phyloP scores from a whole-genome alignment of 345 rosid species.

The Linum tenue region DNA sequence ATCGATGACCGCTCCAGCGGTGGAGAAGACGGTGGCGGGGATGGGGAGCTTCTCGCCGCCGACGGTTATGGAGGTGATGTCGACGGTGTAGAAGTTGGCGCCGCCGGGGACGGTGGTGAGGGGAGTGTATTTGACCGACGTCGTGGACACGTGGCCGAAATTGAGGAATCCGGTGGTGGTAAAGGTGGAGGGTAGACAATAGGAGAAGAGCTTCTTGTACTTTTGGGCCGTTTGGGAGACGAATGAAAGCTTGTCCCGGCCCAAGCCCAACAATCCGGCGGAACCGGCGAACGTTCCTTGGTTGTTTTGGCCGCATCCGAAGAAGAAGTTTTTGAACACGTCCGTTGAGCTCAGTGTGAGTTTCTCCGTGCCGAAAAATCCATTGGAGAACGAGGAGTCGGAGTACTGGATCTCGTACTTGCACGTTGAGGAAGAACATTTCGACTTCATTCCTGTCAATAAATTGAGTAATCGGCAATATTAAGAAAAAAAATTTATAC shows the following conservation, averaged over 20 bases:
- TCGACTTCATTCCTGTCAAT: conserved; percentile 12
- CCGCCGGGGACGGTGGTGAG: background rate
- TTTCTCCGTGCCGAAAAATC: conserved; percentile 12
- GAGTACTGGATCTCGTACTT: conserved; percentile 13
- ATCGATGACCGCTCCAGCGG: background rate
- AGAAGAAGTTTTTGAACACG: conserved; percentile 11
- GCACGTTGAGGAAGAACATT: conserved; percentile 5
- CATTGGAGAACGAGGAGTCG: conserved; percentile 9
- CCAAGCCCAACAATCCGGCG: conserved; percentile 14
- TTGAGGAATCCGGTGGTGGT: conserved; percentile 27
- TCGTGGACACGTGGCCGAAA: conserved; percentile 6
- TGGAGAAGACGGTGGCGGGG: background rate
- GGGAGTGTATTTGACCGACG: conserved; percentile 19
- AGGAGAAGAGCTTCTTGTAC: conserved; percentile 20
- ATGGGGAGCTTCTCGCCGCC: background rate
- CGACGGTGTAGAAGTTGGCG: conserved; percentile 21
- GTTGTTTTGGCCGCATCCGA: conserved; percentile 29
- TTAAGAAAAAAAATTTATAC: background rate
- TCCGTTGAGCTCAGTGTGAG: conserved; percentile 13
- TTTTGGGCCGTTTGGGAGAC: conserved; percentile 17
- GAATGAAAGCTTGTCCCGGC: conserved; percentile 10
- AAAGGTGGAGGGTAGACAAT: conserved; percentile 22
- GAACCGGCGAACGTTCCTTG: conserved; percentile 1
- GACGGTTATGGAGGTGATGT: conserved; percentile 6
- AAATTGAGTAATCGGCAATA: background rate